These are phyloP conservation scores for Geranium rotundifolium DNA, from an alignment of 345 rosid species.

Conservation along the genomic window DNA sequence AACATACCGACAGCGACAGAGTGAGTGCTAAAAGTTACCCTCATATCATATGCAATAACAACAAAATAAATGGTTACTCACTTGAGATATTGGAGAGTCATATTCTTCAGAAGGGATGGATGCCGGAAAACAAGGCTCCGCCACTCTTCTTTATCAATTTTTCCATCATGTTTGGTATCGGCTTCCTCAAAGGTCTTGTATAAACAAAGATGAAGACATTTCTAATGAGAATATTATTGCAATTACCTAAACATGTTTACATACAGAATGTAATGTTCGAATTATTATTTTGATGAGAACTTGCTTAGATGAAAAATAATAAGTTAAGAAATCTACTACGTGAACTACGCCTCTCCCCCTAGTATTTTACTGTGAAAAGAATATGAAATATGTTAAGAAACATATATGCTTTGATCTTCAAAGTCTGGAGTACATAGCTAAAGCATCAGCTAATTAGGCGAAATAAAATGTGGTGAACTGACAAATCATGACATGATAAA, in stretches of 20 bases:
- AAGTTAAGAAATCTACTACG: too few relatives aligned
- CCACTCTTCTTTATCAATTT: conserved; percentile 48
- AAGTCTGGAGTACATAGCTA: background rate
- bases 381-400: background rate
- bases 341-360: background rate
- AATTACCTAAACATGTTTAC: background rate
- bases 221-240: too few relatives aligned
- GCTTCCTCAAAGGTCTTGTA: conserved; percentile 44
- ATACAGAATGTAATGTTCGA: too few relatives aligned
- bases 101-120: conserved; percentile 43
- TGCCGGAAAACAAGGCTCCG: conserved; percentile 27
- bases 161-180: conserved; percentile 44
- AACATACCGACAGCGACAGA: too few relatives aligned
- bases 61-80: conserved; percentile 8
- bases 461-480: background rate
- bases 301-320: background rate
- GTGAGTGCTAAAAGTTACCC: too few relatives aligned
- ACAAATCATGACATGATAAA: background rate
- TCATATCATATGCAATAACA: background rate
- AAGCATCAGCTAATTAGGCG: background rate
- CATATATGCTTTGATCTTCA: background rate
- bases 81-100: conserved; percentile 51
- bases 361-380: background rate
- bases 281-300: background rate
- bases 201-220: background rate